These are phyloP conservation scores for Misopates orontium DNA, from an alignment of 257 asterid species.

Conservation along the genomic window DNA sequence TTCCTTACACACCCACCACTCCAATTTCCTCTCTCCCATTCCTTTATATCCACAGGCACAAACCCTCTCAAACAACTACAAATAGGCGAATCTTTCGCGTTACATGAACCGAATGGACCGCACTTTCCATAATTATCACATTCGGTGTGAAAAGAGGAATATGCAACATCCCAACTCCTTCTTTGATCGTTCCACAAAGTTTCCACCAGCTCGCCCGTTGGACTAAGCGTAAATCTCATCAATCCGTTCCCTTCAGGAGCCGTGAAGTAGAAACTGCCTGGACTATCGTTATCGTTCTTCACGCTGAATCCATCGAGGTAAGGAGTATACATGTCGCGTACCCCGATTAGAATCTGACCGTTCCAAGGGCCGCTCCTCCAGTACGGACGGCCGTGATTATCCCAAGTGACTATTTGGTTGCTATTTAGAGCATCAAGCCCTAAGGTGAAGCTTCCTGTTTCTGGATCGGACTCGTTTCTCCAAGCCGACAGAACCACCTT, in stretches of 20 bases:
- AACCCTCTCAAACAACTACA: conserved; percentile 50
- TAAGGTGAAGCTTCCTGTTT: conserved; percentile 28
- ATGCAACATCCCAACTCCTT: conserved; percentile 31
- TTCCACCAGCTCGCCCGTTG: conserved; percentile 37
- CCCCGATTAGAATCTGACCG: conserved; percentile 36
- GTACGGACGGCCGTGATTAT: conserved; percentile 24
- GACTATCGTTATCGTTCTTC: conserved; percentile 1
- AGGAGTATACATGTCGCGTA: conserved; percentile 31
- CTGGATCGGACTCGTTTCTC: conserved; percentile 39
- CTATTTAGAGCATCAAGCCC: conserved; percentile 25
- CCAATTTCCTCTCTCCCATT: conserved; percentile 50
- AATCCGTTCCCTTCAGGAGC: conserved; percentile 29
- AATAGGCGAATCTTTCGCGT: conserved; percentile 25
- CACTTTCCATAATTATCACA: conserved; percentile 53
- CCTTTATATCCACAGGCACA: conserved; percentile 30
- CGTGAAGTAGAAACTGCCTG: conserved; percentile 34
- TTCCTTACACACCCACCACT: conserved; percentile 39
- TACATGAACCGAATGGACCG: conserved; percentile 51
- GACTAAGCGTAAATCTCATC: conserved; percentile 36
- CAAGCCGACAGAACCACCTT: conserved; percentile 32
- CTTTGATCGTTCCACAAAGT: conserved; percentile 40
- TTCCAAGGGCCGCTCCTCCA: conserved; percentile 54
- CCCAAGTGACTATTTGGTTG: conserved; percentile 30
- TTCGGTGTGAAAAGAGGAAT: conserved; percentile 32
- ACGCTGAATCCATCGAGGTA: conserved; percentile 24